phyloP scores from a whole-genome alignment of 768 basidiomycete species.

The Suillus sp. region DNA sequence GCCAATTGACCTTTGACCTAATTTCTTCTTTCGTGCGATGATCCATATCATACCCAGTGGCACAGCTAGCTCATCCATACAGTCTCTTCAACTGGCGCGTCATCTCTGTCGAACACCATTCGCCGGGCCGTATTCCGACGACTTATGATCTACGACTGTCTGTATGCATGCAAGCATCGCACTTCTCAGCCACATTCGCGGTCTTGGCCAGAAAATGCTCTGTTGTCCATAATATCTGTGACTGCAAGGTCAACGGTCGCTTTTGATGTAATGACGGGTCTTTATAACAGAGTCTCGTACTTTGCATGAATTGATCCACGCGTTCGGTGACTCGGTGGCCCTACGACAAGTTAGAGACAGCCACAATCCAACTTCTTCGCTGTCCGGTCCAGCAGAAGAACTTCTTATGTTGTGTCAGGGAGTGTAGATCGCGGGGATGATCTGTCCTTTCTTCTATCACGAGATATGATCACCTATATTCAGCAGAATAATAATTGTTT shows the following conservation, averaged over 20 bases:
- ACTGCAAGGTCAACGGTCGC: not conserved
- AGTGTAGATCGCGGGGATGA: not conserved
- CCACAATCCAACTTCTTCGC: not conserved
- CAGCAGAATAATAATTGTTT: not conserved
- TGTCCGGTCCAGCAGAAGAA: not conserved
- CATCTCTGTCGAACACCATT: not conserved
- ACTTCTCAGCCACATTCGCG: not conserved
- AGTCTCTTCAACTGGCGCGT: not conserved
- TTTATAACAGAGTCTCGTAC: not conserved
- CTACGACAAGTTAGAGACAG: not conserved
- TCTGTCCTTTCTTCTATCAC: conserved; percentile 1
- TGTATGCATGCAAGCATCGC: not conserved
- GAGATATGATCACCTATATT: not conserved
- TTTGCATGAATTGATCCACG: not conserved
- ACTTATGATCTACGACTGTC: not conserved
- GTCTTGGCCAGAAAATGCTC: not conserved
- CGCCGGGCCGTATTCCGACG: not conserved
- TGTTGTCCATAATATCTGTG: not conserved
- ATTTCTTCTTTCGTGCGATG: not conserved
- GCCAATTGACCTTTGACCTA: not conserved
- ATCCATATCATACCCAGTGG: not conserved
- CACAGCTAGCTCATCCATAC: not conserved
- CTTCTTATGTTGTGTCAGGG: not conserved
- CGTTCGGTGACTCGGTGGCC: not conserved
- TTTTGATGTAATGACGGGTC: not conserved